Percentiles rank a stretch among this genome's conserved stretches.
phyloP scores from a whole-genome alignment of 306 rosid genomes.

The Glycine tomentella region DNA sequence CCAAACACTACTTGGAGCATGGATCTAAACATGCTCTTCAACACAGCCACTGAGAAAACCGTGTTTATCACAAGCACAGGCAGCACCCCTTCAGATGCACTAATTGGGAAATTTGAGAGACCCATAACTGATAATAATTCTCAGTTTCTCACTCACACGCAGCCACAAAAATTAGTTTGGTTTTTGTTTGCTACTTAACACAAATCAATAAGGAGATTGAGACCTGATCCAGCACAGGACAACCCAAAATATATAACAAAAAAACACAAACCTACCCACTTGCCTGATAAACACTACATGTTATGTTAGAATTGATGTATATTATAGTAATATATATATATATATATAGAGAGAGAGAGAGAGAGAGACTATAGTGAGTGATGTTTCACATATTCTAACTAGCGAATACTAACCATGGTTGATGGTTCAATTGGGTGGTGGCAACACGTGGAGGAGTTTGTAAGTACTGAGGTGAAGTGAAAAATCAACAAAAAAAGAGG shows the following conservation, averaged over 20 bases:
- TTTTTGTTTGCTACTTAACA: too few relatives aligned
- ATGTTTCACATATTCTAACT: constrained; percentile 38
- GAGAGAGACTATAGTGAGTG: neutral
- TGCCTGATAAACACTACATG: neutral
- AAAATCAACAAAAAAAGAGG: too few relatives aligned
- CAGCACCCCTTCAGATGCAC: constrained; percentile 67
- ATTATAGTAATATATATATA: too few relatives aligned
- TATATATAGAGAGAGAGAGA: too few relatives aligned
- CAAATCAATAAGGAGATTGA: too few relatives aligned
- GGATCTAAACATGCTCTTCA: constrained; percentile 75
- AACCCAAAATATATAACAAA: too few relatives aligned
- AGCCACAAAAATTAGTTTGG: too few relatives aligned
- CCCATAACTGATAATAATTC: constrained; percentile 59
- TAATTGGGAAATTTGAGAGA: constrained; percentile 62
- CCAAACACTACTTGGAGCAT: constrained; percentile 48
- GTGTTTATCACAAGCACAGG: constrained; percentile 74
- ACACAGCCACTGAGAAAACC: constrained; percentile 57
- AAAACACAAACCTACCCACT: neutral
- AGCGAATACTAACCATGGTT: constrained; percentile 6
- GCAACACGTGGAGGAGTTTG: constrained; percentile 55
- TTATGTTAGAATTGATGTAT: too few relatives aligned
- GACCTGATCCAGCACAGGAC: too few relatives aligned
- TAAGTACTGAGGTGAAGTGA: too few relatives aligned
- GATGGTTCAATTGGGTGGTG: constrained; percentile 27
- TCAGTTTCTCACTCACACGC: too few relatives aligned